Conservation (phyloP, 805 yeast genomes). For the Ogataea kodamae region DNA sequence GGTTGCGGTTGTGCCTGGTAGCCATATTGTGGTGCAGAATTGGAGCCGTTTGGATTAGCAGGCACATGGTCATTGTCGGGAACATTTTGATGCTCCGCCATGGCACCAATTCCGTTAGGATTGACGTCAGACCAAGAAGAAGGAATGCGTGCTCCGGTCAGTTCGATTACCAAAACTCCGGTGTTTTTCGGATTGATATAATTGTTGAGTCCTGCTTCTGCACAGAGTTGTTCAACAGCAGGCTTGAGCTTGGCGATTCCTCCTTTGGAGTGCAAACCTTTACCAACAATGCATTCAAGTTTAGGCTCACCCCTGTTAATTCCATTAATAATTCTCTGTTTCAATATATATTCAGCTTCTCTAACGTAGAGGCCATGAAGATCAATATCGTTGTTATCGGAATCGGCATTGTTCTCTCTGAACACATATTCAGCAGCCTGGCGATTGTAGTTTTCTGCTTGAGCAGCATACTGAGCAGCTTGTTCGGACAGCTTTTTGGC, state of each 20-base stretch:
- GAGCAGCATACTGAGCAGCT: conserved; percentile 53
- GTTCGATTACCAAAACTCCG: conserved; percentile 76
- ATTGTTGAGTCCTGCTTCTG: conserved; percentile 57
- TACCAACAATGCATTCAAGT: conserved; percentile 85
- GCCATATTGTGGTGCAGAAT: conserved; percentile 19
- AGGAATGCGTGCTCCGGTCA: conserved; percentile 47
- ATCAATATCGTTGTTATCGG: conserved; percentile 84
- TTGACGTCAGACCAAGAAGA: conserved; percentile 30
- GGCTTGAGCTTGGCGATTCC: conserved; percentile 89
- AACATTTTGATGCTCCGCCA: conserved; percentile 27
- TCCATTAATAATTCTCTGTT: conserved; percentile 67
- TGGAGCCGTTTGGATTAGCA: conserved; percentile 2
- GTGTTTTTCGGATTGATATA: conserved; percentile 66
- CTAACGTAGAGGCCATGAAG: conserved; percentile 87
- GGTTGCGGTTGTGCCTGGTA: conserved; percentile 27
- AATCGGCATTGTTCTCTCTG: conserved; percentile 81
- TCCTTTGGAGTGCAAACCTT: conserved; percentile 78
- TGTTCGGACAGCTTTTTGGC: conserved; percentile 73
- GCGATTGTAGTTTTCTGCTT: conserved; percentile 67
- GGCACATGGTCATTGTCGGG: conserved; percentile 20
- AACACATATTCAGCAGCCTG: conserved; percentile 91
- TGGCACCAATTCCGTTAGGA: conserved; percentile 33
- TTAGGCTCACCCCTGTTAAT: conserved; percentile 55
- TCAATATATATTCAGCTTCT: conserved; percentile 79
- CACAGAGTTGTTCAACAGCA: conserved; percentile 76